Percentiles rank a stretch among this genome's conserved stretches.
Conservation (phyloP, 352 stramenopile genomes). For the Phytophthora pistaciae region DNA sequence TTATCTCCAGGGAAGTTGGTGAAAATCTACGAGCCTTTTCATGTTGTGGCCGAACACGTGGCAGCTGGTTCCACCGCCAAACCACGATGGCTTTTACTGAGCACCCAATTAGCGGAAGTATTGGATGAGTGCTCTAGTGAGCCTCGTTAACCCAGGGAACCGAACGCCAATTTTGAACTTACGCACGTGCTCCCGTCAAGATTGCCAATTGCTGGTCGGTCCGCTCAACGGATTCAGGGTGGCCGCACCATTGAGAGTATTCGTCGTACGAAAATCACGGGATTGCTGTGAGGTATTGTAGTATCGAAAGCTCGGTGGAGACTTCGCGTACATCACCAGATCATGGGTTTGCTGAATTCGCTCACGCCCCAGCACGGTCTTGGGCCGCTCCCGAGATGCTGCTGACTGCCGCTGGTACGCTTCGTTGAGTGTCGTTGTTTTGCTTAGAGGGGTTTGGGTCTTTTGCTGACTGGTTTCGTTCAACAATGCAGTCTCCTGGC, state of each 20-base stretch:
- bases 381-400: constrained; percentile 19
- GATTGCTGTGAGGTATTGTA: constrained; percentile 1
- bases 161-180: not conserved
- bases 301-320: constrained; percentile 20
- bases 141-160: not conserved
- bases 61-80: constrained; percentile 30
- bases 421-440: constrained; percentile 22
- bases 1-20: constrained; percentile 38
- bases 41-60: constrained; percentile 48
- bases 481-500: constrained; percentile 24
- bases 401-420: constrained; percentile 28
- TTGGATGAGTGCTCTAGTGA: constrained; percentile 21
- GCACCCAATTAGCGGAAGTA: constrained; percentile 61
- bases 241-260: constrained; percentile 7
- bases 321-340: constrained; percentile 5
- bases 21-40: constrained; percentile 68
- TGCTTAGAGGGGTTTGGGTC: constrained; percentile 8
- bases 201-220: not conserved
- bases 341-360: constrained; percentile 12
- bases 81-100: constrained; percentile 52
- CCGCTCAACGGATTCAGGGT: not conserved
- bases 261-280: not conserved
- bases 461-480: constrained; percentile 34
- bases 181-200: not conserved
- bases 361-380: constrained; percentile 13